Conservation (phyloP, 2,329 filamentous ascomycete species). For the Aspergillus versicolor region DNA sequence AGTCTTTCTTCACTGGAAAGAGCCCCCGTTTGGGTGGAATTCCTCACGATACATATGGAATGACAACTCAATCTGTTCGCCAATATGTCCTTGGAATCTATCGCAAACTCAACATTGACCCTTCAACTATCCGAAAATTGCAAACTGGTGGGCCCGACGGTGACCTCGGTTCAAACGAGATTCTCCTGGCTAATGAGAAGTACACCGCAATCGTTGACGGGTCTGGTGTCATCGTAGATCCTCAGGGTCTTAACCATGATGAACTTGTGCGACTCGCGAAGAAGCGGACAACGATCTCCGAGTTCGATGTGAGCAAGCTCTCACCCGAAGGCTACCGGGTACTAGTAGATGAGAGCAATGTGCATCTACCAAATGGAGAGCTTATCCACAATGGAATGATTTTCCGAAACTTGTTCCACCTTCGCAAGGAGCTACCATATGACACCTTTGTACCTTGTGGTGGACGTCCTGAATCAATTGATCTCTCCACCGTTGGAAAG, state of each 20-base stretch:
- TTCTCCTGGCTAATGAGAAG: conserved; percentile 91
- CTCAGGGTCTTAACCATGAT: conserved; percentile 78
- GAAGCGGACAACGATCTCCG: conserved; percentile 81
- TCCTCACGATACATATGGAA: conserved; percentile 92
- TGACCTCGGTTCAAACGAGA: conserved; percentile 96
- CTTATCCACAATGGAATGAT: conserved; percentile 84
- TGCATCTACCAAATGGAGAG: conserved; percentile 86
- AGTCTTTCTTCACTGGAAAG: conserved; percentile 99
- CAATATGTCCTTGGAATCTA: conserved; percentile 97
- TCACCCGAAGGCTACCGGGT: conserved; percentile 88
- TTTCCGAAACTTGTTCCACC: conserved; percentile 97
- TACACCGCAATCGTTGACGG: conserved; percentile 96
- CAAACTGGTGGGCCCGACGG: conserved; percentile 97
- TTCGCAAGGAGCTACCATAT: conserved; percentile 72
- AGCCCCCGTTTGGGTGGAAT: conserved; percentile 94
- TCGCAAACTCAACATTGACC: conserved; percentile 88
- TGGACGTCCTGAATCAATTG: conserved; percentile 93
- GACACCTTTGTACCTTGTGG: conserved; percentile 95
- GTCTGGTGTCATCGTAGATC: conserved; percentile 89
- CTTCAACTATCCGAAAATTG: conserved; percentile 82
- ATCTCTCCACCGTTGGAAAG: conserved; percentile 80
- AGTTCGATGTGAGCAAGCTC: conserved; percentile 83
- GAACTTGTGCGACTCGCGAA: conserved; percentile 85
- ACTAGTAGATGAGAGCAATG: conserved; percentile 83
- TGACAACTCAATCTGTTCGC: conserved; percentile 95